phyloP scores from a whole-genome alignment of 495 filamentous ascomycete species.

The Paragyromitra xinjiangensis region DNA sequence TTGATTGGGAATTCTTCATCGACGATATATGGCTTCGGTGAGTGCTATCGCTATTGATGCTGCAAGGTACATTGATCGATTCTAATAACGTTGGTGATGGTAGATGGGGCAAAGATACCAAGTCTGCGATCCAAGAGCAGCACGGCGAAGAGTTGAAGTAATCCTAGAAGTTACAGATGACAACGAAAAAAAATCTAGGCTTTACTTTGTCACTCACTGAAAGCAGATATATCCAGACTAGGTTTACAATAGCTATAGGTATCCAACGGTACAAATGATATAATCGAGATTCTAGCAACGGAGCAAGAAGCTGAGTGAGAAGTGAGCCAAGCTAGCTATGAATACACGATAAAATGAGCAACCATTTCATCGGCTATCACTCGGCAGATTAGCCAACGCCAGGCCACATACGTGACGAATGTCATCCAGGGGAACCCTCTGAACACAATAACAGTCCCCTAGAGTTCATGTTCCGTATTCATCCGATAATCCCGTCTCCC shows the following conservation, averaged over 20 bases:
- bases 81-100: conserved; percentile 11
- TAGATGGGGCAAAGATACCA: conserved; percentile 29
- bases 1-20: conserved; percentile 60
- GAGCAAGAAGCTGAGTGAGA: neutral
- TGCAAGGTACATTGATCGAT: neutral
- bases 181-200: neutral
- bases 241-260: neutral
- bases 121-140: neutral
- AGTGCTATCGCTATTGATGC: conserved; percentile 2
- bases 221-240: neutral
- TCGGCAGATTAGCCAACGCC: neutral
- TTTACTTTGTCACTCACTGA: neutral
- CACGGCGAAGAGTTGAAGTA: conserved; percentile 18
- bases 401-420: neutral
- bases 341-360: neutral
- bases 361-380: conserved; percentile 15
- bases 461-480: neutral
- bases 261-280: neutral
- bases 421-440: neutral
- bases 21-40: conserved; percentile 57
- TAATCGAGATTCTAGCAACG: conserved; percentile 1
- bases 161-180: neutral
- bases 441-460: neutral
- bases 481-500: neutral
- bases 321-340: neutral